Percentiles rank a stretch among this genome's conserved stretches.
Evolutionary conservation across 2,329 filamentous ascomycete genomes (phyloP).

Genomic region (Sordariomycetes sp.): DNA sequence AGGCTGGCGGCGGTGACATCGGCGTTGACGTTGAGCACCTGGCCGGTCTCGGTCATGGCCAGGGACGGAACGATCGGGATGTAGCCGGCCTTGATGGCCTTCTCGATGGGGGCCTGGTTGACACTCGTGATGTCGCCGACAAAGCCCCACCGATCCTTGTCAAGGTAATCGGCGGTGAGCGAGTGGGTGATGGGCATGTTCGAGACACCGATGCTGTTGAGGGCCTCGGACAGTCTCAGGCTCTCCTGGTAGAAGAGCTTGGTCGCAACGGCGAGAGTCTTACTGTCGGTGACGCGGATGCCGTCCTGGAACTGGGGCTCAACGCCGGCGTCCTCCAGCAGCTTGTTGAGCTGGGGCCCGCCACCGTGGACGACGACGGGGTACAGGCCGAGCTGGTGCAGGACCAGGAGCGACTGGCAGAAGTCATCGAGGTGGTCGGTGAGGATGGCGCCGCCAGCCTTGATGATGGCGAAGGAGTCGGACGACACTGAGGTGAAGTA

Average conservation of each 20-base stretch:
- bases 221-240: constrained; percentile 75
- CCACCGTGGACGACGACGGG: constrained; percentile 93
- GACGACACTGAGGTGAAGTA: constrained; percentile 95
- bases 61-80: constrained; percentile 91
- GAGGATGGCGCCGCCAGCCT: constrained; percentile 92
- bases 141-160: constrained; percentile 91
- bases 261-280: constrained; percentile 81
- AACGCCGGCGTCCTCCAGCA: constrained; percentile 79
- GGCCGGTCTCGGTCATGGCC: constrained; percentile 84
- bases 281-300: constrained; percentile 88
- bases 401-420: constrained; percentile 76
- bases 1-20: constrained; percentile 93
- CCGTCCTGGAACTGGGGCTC: constrained; percentile 95
- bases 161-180: constrained; percentile 85
- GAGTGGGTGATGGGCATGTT: constrained; percentile 85
- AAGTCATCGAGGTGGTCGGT: constrained; percentile 89
- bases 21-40: constrained; percentile 93
- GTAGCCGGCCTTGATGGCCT: constrained; percentile 80
- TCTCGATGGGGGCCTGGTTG: constrained; percentile 80
- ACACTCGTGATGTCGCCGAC: constrained; percentile 93
- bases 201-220: constrained; percentile 81
- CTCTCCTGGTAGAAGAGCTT: constrained; percentile 95
- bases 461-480: constrained; percentile 96
- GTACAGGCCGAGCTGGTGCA: constrained; percentile 89
- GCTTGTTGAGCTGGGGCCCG: constrained; percentile 86